Base-by-base conservation (phyloP, 352 stramenopile species). In the Phytopythium cucurbitacearum region DNA sequence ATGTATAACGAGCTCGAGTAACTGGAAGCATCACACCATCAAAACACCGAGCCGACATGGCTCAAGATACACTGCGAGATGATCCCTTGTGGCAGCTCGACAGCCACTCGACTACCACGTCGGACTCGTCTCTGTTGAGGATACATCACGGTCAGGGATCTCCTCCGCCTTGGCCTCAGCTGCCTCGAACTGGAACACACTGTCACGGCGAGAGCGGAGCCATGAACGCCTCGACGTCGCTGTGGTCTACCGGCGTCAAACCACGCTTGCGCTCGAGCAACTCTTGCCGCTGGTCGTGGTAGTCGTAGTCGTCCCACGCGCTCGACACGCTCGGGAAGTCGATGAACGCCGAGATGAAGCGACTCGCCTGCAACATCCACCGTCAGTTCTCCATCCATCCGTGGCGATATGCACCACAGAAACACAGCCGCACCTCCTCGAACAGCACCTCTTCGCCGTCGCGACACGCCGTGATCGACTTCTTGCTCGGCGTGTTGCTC, bases 401-500 rank as follows among this genome's bases (percentile, higher is more conserved):
- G 16, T 15, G 7, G 7, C 11, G 11, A 44, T 28, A 28, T 28
- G 21, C 3, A 16, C 32, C 40, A 2, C n/a, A 46, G n/a, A 42
- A 15, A 12, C 7, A 44, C 1, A 52, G 9, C 9, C 56, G 50
- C 36, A 87, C 82, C 76, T 93, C 80, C 50, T 88, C 73, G 39
- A 73, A 89, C 33, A 77, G 53, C 46, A 93, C 78, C 62, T 93
- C 80, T 56, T 93, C 82, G 51, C 82, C 86, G 45, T 93, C 82
- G 1, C 82, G 74, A 60, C 76, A 89, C 3, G 75, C 73, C 4
- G 80, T 89, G 52, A 93, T 89, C 12, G 77, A 91, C 60, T 93
- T 93, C 36, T 88, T 87, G 7, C 70, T 80, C 3, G 80, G 77
- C 12, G 76, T 87, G 58, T 89, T 89, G 60, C 66, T 88, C 77